Conservation (phyloP, 257 asterid species). For the Fraxinus pennsylvanica region DNA sequence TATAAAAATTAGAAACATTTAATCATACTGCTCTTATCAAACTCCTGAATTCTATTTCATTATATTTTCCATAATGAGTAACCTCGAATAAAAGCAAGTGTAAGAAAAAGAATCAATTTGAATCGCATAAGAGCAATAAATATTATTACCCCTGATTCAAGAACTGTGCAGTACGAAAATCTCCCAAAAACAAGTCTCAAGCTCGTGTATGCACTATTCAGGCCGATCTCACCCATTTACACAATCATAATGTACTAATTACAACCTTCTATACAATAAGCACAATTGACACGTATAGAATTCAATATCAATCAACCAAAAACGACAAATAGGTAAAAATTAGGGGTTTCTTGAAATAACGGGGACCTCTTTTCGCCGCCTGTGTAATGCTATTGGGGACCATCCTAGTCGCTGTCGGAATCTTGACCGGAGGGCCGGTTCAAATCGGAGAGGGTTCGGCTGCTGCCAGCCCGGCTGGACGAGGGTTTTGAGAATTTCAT, state of each 20-base stretch:
- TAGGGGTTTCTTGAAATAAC: not conserved
- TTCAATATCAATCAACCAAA: not conserved
- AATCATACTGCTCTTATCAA: not conserved
- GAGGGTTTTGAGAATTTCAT: conserved; percentile 63
- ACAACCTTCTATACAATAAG: not conserved
- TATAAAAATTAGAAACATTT: too few species aligned
- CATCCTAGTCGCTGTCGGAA: conserved; percentile 70
- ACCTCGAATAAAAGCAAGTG: not conserved
- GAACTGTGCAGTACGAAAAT: not conserved
- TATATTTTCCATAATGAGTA: not conserved
- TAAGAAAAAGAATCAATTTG: not conserved
- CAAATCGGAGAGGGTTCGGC: conserved; percentile 90
- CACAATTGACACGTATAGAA: not conserved
- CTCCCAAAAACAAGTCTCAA: not conserved
- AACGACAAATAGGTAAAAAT: not conserved
- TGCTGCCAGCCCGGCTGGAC: conserved; percentile 57
- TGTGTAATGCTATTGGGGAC: conserved; percentile 79
- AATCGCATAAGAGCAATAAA: not conserved
- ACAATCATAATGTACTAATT: not conserved
- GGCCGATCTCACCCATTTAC: not conserved
- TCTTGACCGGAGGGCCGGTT: conserved; percentile 74
- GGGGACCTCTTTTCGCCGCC: conserved; percentile 96
- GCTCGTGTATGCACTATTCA: not conserved
- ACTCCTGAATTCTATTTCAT: not conserved
- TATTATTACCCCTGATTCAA: not conserved